phyloP scores from a whole-genome alignment of 768 basidiomycete species.

The Daedaleopsis sinensis region DNA sequence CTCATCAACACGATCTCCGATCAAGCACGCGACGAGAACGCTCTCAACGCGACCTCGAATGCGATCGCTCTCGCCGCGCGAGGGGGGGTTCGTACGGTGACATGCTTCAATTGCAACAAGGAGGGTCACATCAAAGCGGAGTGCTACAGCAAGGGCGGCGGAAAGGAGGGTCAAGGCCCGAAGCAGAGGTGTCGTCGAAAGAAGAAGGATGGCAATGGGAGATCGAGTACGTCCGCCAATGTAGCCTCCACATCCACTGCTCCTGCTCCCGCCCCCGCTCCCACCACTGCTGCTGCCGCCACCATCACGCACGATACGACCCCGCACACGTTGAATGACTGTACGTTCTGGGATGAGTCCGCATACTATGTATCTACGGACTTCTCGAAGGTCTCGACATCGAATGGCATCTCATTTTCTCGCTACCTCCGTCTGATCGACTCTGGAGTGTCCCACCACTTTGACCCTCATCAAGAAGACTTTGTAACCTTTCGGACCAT shows the following conservation, averaged over 20 bases:
- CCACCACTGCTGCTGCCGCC: not conserved
- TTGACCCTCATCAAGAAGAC: slow-evolving; percentile 14
- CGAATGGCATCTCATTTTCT: not conserved
- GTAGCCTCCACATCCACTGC: not conserved
- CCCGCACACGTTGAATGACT: not conserved
- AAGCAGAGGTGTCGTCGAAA: not conserved
- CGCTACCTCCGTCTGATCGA: slow-evolving; percentile 14
- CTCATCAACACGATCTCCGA: slow-evolving; percentile 11
- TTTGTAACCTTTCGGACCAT: slow-evolving; percentile 18
- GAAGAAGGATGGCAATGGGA: not conserved
- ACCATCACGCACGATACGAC: not conserved
- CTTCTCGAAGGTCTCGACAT: slow-evolving; percentile 4
- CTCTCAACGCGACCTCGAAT: not conserved
- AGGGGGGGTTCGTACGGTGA: not conserved
- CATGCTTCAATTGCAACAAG: slow-evolving; percentile 26
- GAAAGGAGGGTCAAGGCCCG: slow-evolving; percentile 20
- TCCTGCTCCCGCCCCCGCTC: not conserved
- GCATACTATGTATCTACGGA: slow-evolving; percentile 6
- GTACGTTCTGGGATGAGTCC: not conserved
- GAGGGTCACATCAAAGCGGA: slow-evolving; percentile 21
- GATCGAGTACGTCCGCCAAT: not conserved
- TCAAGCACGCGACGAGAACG: slow-evolving; percentile 1
- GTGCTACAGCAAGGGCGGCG: slow-evolving; percentile 15
- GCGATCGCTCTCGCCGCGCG: slow-evolving; percentile 2
- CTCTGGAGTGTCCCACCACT: slow-evolving; percentile 22